Percentiles rank a stretch among this genome's conserved stretches.
These are phyloP conservation scores for Pisolithus microcarpus DNA, from an alignment of 768 basidiomycete genomes.

Conservation along the genomic window DNA sequence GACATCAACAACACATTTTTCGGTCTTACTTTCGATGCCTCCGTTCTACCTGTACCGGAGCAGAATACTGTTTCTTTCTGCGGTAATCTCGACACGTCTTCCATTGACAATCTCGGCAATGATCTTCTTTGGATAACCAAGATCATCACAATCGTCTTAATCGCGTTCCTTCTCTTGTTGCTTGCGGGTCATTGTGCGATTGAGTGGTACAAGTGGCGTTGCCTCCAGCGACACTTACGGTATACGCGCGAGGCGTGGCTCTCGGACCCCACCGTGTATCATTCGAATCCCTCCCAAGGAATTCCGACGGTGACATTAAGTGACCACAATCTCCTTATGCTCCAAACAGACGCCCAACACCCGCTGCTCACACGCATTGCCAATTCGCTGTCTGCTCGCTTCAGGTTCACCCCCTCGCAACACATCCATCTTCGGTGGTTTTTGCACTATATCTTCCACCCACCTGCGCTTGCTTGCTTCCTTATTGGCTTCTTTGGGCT, in stretches of 20 bases:
- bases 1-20: slow-evolving; percentile 86
- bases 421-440: slow-evolving; percentile 81
- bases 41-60: slow-evolving; percentile 69
- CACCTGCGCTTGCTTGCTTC: slow-evolving; percentile 85
- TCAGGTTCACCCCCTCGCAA: slow-evolving; percentile 53
- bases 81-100: slow-evolving; percentile 65
- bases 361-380: slow-evolving; percentile 66
- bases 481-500: slow-evolving; percentile 90
- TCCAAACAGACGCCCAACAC: slow-evolving; percentile 61
- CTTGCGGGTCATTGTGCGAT: slow-evolving; percentile 66
- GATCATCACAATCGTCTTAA: slow-evolving; percentile 70
- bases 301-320: slow-evolving; percentile 54
- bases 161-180: slow-evolving; percentile 64
- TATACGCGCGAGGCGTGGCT: slow-evolving; percentile 72
- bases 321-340: slow-evolving; percentile 73
- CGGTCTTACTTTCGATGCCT: slow-evolving; percentile 63
- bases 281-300: slow-evolving; percentile 21
- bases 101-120: slow-evolving; percentile 77
- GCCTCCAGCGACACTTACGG: slow-evolving; percentile 56
- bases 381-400: slow-evolving; percentile 41
- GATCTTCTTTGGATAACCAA: slow-evolving; percentile 76
- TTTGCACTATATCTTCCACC: slow-evolving; percentile 84
- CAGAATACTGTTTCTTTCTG: slow-evolving; percentile 71
- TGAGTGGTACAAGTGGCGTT: slow-evolving; percentile 87
- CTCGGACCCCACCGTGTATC: slow-evolving; percentile 58